phyloP scores from a whole-genome alignment of 2,329 filamentous ascomycete genomes.

The Beauveria pseudobassiana region DNA sequence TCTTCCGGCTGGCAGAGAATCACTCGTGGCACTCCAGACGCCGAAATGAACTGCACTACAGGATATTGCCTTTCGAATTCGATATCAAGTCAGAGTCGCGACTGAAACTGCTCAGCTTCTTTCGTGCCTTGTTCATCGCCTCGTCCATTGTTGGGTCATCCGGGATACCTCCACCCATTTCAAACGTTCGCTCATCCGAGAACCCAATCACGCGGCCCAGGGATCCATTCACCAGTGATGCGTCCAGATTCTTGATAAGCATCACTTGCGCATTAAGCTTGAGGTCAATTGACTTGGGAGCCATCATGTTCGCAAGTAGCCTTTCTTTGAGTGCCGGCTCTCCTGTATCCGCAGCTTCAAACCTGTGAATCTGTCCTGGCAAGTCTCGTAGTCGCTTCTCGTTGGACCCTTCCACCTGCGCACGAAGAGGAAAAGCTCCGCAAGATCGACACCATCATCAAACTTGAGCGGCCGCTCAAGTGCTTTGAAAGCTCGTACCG shows the following conservation, averaged over 20 bases:
- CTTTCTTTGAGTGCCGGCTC: constrained; percentile 67
- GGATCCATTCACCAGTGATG: constrained; percentile 87
- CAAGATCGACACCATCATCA: constrained; percentile 61
- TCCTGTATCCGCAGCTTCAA: constrained; percentile 68
- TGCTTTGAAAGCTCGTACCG: constrained; percentile 66
- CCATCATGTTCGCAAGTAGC: constrained; percentile 85
- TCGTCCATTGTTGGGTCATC: constrained; percentile 35
- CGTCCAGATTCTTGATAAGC: constrained; percentile 99
- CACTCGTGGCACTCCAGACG: constrained; percentile 55
- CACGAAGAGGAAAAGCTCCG: constrained; percentile 85
- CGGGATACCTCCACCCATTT: constrained; percentile 31
- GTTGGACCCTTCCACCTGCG: constrained; percentile 86
- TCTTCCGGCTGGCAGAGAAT: constrained; percentile 80
- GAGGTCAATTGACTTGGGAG: constrained; percentile 68
- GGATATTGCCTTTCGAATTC: constrained; percentile 58
- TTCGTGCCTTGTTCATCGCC: constrained; percentile 40
- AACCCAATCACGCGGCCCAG: constrained; percentile 66
- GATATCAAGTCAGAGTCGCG: constrained; percentile 35
- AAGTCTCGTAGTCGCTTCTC: constrained; percentile 63
- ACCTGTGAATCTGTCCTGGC: constrained; percentile 59
- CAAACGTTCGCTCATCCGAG: constrained; percentile 32
- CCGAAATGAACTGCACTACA: constrained; percentile 73
- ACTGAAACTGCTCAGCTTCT: constrained; percentile 48
- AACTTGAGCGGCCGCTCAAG: constrained; percentile 65
- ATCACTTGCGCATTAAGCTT: constrained; percentile 96